Base-by-base conservation (phyloP, 345 rosid species). In the Xanthoceras sorbifolium region DNA sequence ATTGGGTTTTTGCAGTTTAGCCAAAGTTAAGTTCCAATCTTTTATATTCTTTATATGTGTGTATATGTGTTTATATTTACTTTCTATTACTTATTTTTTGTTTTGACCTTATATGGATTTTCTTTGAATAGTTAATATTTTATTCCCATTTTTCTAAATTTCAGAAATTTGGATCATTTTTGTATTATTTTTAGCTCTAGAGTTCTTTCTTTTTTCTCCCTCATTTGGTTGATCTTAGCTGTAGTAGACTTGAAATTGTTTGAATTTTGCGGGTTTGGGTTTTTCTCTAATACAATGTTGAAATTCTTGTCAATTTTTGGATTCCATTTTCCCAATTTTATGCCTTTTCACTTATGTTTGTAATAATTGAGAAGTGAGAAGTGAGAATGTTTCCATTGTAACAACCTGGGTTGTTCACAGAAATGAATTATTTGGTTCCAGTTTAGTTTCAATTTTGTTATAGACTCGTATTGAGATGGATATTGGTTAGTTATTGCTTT, bases 1-100 rank as follows among this genome's bases (percentile, higher is more conserved):
- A 42, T 42, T 65, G 55, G 68, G 38, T 60, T 18, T 65, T 65
- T n/a, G 44, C 55, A 32, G 69, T 77, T 23, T 22, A 10, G 57
- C 26, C 1, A 32, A 75, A 46, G 14, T 25, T 71, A 65, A 20
- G n/a, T 34, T 65, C 38, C 26, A 9, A 65, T 44, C 12, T n/a
- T 23, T 25, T 44, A 1, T 25, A 5, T 20, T n/a, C 1, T 7
- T 60, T 61, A 9, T 32, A 1, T 34, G 23, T 25, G 2, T 15
- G 23, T 12, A 17, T 72, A 48, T 34, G 2, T 25, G 5, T 59
- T 72, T 15, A 3, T 38, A 40, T 67, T 67, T 42, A 22, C 10
- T 15, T 40, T 18, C 6, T 1, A 26, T 14, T 44, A 25, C 6
- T 25, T 25, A 15, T 57, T 57, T 32, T 68, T 23, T 71, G 52